These are phyloP conservation scores for Paecilomyces dactylethromorphus DNA, from an alignment of 2,329 filamentous ascomycete genomes.

Conservation along the genomic window DNA sequence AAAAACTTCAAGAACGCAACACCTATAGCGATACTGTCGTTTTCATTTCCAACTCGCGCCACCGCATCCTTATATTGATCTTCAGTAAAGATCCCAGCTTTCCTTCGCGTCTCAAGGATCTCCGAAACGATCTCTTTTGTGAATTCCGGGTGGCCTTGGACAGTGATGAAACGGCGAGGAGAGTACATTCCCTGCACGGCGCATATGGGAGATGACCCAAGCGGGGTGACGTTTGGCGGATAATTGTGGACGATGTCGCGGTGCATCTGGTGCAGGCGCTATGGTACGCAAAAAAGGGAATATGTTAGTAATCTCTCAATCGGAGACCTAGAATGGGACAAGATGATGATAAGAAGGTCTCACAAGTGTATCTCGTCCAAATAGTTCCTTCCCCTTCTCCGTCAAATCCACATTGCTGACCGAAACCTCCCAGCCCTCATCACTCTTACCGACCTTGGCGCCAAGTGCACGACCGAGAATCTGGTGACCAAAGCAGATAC, in stretches of 20 bases:
- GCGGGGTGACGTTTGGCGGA: slow-evolving; percentile 54
- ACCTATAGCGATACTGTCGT: slow-evolving; percentile 74
- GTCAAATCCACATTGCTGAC: slow-evolving; percentile 65
- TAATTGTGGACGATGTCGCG: slow-evolving; percentile 64
- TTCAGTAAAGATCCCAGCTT: slow-evolving; percentile 62
- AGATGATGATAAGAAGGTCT: slow-evolving; percentile 12
- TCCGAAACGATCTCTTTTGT: slow-evolving; percentile 57
- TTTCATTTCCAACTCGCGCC: slow-evolving; percentile 56
- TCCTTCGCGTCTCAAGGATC: slow-evolving; percentile 58
- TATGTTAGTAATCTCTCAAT: slow-evolving; percentile 3
- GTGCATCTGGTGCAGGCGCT: slow-evolving; percentile 73
- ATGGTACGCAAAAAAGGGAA: not conserved
- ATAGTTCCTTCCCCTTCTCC: slow-evolving; percentile 62
- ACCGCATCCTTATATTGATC: slow-evolving; percentile 64
- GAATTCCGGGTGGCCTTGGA: slow-evolving; percentile 87
- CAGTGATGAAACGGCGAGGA: slow-evolving; percentile 59
- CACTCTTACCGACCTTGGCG: slow-evolving; percentile 58
- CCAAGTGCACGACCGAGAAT: slow-evolving; percentile 70
- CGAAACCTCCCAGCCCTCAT: slow-evolving; percentile 73
- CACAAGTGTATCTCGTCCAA: slow-evolving; percentile 59
- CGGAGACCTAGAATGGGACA: not conserved
- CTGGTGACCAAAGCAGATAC: slow-evolving; percentile 84
- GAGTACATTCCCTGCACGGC: slow-evolving; percentile 74
- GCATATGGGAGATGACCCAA: slow-evolving; percentile 63
- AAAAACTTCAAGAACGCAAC: slow-evolving; percentile 72